Evolutionary conservation across 495 filamentous ascomycete genomes (phyloP).

Genomic region (Cercophora scortea): DNA sequence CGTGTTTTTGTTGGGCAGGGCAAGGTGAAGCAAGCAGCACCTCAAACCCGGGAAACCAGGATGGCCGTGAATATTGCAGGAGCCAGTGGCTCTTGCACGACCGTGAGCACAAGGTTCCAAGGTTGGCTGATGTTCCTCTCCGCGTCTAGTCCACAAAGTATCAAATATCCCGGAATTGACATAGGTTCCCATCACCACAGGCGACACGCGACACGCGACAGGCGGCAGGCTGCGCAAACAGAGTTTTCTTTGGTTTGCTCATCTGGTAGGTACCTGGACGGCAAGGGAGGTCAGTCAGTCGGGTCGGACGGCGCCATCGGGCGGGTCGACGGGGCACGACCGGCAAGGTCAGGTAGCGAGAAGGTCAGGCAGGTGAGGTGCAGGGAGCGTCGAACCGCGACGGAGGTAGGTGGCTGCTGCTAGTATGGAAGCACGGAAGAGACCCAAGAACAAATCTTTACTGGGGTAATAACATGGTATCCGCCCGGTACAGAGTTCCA

Average conservation of each 20-base stretch:
- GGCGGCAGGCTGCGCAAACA: not conserved
- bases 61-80: not conserved
- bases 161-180: not conserved
- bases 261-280: too few relatives aligned
- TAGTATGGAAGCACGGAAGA: slow-evolving; percentile 2
- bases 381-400: too few relatives aligned
- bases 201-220: not conserved
- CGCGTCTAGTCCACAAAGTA: too few relatives aligned
- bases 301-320: not conserved
- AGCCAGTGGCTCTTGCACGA: not conserved
- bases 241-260: not conserved
- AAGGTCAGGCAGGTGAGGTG: too few relatives aligned
- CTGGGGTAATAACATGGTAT: too few relatives aligned
- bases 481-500: too few relatives aligned
- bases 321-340: slow-evolving; percentile 6
- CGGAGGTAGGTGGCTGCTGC: not conserved
- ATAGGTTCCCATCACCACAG: not conserved
- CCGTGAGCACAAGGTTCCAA: not conserved
- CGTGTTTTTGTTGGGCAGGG: too few relatives aligned
- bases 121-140: too few relatives aligned
- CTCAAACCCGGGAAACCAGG: too few relatives aligned
- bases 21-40: too few relatives aligned
- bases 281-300: too few relatives aligned
- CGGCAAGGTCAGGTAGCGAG: not conserved
- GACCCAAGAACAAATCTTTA: not conserved